Base-by-base conservation (phyloP, 305 asterid species). In the Striga hermonthica region DNA sequence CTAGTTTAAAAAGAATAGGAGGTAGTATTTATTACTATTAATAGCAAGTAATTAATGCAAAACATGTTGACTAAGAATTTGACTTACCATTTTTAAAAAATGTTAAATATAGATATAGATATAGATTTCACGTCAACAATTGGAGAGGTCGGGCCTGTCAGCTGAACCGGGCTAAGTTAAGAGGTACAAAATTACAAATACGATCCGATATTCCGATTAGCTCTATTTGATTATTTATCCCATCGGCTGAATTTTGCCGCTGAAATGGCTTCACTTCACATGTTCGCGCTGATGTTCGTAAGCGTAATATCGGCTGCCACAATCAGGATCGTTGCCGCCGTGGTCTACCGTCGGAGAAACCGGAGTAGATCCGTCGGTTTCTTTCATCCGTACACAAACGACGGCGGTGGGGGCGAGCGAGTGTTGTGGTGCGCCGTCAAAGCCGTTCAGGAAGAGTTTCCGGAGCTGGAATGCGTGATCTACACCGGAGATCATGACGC, bases 371-470 rank as follows among this genome's bases (percentile, higher is more conserved):
- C 84, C 1, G 82, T 74, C 7, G 87, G 80, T 41, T 78, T 83
- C 75, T 83, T 80, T 66, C 89, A 83, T 37, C 89, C 89, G 3
- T 83, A 75, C 79, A 81, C 89, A 35, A 83, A 83, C 60, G 89
- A 90, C 66, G 98, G 98, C 62, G 97, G 98, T 48, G 96, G 96
- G 16, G 99, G 95, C 44, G 97, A 93, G 83, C 83, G 97, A 60
- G 96, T 93, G 47, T 82, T 93, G 22, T 90, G 97, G 98, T 93
- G 98, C 72, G 91, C 97, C 68, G 95, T 93, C 40, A 88, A 87
- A 78, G 95, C 95, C 54, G 77, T 92, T 64, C 97, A 93, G 67
- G 97, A 90, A 52, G 86, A 77, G 68, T 75, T 77, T 7, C 95
- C 97, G 3, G 83, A 82, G 76, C 91, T 90, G 10, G 87, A 81